Conservation (phyloP, 1,284 basidiomycete species). For the Sporisorium exsertum region DNA sequence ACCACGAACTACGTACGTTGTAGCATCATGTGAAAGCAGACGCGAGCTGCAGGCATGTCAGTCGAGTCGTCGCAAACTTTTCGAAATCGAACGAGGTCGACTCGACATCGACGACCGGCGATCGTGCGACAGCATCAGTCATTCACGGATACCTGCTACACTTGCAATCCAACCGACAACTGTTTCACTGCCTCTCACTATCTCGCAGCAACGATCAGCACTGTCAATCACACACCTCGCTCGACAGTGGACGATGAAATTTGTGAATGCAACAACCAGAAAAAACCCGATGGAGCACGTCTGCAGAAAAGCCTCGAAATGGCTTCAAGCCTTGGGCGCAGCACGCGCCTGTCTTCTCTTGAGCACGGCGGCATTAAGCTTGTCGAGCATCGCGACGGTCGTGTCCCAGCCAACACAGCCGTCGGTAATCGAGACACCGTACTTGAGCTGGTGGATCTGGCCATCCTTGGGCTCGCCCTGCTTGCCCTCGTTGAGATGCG, state of each 20-base stretch:
- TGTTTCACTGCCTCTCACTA: not conserved
- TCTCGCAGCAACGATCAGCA: not conserved
- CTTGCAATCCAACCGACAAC: not conserved
- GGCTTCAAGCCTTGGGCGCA: slow-evolving; percentile 22
- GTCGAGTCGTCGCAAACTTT: too few relatives aligned
- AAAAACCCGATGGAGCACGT: not conserved
- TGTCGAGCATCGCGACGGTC: slow-evolving; percentile 72
- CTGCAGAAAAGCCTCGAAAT: not conserved
- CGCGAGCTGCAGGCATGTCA: too few relatives aligned
- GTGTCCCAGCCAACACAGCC: slow-evolving; percentile 91
- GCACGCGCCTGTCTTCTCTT: slow-evolving; percentile 30
- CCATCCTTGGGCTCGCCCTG: slow-evolving; percentile 68
- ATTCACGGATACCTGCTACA: not conserved
- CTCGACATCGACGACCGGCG: not conserved
- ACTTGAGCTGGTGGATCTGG: slow-evolving; percentile 58
- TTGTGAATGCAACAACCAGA: not conserved
- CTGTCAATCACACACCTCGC: not conserved
- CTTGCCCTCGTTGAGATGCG: slow-evolving; percentile 79
- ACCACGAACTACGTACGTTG: not conserved
- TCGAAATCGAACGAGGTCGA: too few relatives aligned
- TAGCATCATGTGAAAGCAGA: too few relatives aligned
- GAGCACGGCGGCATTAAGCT: slow-evolving; percentile 65
- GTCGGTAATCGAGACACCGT: slow-evolving; percentile 69
- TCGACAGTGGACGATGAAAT: not conserved
- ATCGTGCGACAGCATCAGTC: not conserved